Evolutionary conservation across 2,329 filamentous ascomycete species (phyloP).

Genomic region (Aureobasidium sp.): DNA sequence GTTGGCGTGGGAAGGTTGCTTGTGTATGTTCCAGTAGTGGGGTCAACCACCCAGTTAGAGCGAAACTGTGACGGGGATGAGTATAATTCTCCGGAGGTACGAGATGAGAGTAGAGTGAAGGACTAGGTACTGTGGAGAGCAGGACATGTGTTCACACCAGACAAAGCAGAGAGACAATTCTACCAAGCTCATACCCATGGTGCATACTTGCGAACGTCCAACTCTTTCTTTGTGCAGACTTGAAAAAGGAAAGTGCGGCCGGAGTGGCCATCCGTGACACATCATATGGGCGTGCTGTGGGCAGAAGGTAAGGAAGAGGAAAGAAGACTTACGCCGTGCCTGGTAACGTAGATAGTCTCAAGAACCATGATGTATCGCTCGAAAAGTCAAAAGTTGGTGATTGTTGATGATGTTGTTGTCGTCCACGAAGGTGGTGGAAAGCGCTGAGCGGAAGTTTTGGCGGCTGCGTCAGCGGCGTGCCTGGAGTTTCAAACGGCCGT

Average conservation of each 20-base stretch:
- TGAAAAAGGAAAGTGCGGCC: neutral
- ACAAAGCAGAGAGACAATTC: neutral
- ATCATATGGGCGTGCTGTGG: constrained; percentile 15
- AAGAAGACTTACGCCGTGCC: constrained; percentile 42
- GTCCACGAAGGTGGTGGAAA: constrained; percentile 11
- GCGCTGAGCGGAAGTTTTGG: constrained; percentile 6
- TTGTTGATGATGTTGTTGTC: neutral
- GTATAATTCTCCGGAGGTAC: neutral
- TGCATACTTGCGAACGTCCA: neutral
- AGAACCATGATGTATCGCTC: constrained; percentile 29
- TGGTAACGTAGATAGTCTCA: constrained; percentile 43
- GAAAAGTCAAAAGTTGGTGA: neutral
- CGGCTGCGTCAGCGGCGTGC: constrained; percentile 16
- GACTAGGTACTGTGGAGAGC: neutral
- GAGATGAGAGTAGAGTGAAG: neutral
- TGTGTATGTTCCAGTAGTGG: constrained; percentile 69
- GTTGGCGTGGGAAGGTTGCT: constrained; percentile 72
- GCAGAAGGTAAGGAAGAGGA: neutral
- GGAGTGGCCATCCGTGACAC: neutral
- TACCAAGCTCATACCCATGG: neutral
- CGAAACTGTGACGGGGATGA: constrained; percentile 58
- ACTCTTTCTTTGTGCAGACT: neutral
- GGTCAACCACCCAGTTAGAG: constrained; percentile 81
- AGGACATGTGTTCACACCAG: neutral
- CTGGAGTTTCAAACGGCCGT: neutral